These are phyloP conservation scores for Adiantum capillusveneris DNA, from an alignment of 75 land plant genomes.

Conservation along the genomic window DNA sequence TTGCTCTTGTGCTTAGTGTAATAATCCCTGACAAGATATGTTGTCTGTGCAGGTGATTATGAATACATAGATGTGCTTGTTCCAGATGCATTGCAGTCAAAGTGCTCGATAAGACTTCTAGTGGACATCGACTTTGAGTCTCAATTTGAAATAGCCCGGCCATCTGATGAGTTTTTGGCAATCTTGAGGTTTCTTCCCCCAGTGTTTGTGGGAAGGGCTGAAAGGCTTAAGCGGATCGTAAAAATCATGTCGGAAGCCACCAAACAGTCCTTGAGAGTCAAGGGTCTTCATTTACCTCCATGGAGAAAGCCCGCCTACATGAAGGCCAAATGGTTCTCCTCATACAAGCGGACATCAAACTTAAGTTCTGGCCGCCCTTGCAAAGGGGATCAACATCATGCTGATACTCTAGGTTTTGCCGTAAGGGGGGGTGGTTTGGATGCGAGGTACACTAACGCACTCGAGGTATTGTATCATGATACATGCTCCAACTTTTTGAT, in stretches of 20 bases:
- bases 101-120: slow-evolving; percentile 35
- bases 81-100: slow-evolving; percentile 11
- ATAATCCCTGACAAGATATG: too few species aligned
- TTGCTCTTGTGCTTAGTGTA: too few species aligned
- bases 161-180: slow-evolving; percentile 49
- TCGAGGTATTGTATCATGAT: not conserved
- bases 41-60: slow-evolving; percentile 51
- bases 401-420: not conserved
- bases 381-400: not conserved
- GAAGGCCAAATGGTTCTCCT: slow-evolving; percentile 87
- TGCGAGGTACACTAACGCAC: not conserved
- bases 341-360: slow-evolving; percentile 40
- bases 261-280: slow-evolving; percentile 71
- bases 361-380: not conserved
- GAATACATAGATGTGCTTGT: slow-evolving; percentile 84
- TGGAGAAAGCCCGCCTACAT: slow-evolving; percentile 90
- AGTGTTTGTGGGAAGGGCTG: slow-evolving; percentile 64
- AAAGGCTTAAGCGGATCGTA: slow-evolving; percentile 76
- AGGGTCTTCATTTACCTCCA: slow-evolving; percentile 79
- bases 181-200: slow-evolving; percentile 58
- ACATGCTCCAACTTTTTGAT: not conserved
- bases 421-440: not conserved
- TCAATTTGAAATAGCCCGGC: slow-evolving; percentile 88
- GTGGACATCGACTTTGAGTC: slow-evolving; percentile 80
- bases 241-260: slow-evolving; percentile 60